Evolutionary conservation across 2,329 filamentous ascomycete species (phyloP).

Genomic region (Paramyrothecium roridum): DNA sequence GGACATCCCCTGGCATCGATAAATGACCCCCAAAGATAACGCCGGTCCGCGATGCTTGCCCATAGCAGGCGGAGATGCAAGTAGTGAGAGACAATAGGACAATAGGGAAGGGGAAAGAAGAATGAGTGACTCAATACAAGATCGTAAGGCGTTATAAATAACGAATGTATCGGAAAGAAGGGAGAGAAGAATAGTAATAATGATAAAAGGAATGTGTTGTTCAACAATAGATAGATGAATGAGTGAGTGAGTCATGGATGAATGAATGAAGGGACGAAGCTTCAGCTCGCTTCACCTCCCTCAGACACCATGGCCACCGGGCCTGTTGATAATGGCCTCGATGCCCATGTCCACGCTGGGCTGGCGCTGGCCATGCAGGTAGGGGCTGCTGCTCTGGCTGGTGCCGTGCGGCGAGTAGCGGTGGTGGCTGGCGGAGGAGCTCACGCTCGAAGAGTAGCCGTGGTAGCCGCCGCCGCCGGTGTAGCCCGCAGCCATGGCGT

Average conservation of each 20-base stretch:
- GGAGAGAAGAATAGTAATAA: background rate
- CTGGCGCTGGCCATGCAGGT: constrained; percentile 44
- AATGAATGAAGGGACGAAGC: background rate
- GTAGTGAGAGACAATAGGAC: constrained; percentile 6
- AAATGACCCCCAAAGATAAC: background rate
- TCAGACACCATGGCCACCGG: constrained; percentile 25
- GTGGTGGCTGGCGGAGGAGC: constrained; percentile 39
- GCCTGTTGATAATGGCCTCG: constrained; percentile 54
- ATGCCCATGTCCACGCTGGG: constrained; percentile 61
- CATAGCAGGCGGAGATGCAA: background rate
- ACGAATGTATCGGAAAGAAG: background rate
- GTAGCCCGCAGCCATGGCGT: constrained; percentile 16
- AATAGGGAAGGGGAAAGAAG: constrained; percentile 4
- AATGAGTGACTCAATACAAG: constrained; percentile 12
- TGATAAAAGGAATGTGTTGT: background rate
- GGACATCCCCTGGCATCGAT: too few relatives aligned
- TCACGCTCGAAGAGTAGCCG: constrained; percentile 53
- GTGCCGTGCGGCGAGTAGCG: constrained; percentile 18
- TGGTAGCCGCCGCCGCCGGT: constrained; percentile 18
- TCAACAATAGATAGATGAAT: background rate
- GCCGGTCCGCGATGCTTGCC: background rate
- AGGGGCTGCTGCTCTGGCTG: constrained; percentile 41
- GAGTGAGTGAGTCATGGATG: background rate
- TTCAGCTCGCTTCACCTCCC: background rate
- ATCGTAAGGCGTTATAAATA: constrained; percentile 4